A percentile compares a stretch with the other conserved stretches of the same genome.
phyloP scores from a whole-genome alignment of 352 stramenopile species.

The Phytophthora cactorum region DNA sequence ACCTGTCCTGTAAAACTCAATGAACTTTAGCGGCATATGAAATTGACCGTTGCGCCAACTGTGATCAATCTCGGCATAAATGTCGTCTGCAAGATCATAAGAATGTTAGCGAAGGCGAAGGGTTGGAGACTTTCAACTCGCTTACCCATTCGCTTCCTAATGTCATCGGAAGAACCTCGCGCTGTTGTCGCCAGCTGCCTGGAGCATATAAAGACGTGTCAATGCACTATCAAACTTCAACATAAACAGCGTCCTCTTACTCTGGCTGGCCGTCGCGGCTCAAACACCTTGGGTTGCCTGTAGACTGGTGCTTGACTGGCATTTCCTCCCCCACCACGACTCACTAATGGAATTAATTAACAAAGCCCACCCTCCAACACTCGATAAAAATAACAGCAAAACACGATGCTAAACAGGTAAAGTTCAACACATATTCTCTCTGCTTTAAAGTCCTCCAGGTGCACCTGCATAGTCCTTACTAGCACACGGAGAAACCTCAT shows the following conservation, averaged over 20 bases:
- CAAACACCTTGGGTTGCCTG: conserved; percentile 1
- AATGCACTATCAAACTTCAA: not conserved
- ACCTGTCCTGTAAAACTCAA: conserved; percentile 71
- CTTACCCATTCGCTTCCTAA: conserved; percentile 56
- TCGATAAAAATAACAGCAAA: conserved; percentile 32
- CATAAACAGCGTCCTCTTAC: conserved; percentile 4
- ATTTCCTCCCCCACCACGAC: conserved; percentile 3
- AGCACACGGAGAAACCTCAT: too few species aligned
- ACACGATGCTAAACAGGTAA: conserved; percentile 8
- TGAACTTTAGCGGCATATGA: conserved; percentile 70
- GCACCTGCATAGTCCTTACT: too few species aligned
- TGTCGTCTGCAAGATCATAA: conserved; percentile 45
- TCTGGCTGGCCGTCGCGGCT: conserved; percentile 14
- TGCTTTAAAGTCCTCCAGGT: not conserved
- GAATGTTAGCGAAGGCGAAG: not conserved
- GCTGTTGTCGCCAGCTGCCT: conserved; percentile 17
- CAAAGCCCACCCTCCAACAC: not conserved
- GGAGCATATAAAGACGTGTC: not conserved
- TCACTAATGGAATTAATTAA: not conserved
- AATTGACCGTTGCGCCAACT: conserved; percentile 53
- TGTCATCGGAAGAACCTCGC: conserved; percentile 41
- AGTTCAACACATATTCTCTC: conserved; percentile 35
- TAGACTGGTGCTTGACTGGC: conserved; percentile 2
- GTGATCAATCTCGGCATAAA: conserved; percentile 74
- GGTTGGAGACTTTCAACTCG: not conserved